Evolutionary conservation across 345 rosid species (phyloP).

Genomic region (Acer saccharum): DNA sequence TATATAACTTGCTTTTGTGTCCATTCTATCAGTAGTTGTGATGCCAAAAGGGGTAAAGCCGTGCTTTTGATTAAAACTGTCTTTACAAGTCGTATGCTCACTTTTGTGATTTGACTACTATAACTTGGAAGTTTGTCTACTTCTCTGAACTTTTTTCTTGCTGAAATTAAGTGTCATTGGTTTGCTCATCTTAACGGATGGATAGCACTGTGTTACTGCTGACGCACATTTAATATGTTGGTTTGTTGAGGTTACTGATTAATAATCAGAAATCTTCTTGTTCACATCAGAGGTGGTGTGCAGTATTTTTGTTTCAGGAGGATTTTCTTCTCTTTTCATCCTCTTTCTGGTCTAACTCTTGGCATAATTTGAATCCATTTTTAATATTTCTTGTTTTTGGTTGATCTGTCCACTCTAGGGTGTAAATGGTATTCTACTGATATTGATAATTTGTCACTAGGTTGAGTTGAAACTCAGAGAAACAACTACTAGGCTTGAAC

Average conservation of each 20-base stretch:
- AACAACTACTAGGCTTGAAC: conserved; percentile 68
- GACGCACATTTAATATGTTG: not conserved
- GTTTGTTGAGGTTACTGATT: no score
- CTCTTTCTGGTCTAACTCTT: no score
- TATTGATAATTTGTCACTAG: conserved; percentile 28
- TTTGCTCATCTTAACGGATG: not conserved
- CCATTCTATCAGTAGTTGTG: not conserved
- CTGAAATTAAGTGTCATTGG: not conserved
- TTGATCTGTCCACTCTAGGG: not conserved
- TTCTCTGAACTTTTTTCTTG: not conserved
- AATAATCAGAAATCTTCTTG: not conserved
- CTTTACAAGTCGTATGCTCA: not conserved
- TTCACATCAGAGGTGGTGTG: not conserved
- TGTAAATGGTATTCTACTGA: not conserved
- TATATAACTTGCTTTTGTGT: not conserved
- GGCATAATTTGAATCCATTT: not conserved
- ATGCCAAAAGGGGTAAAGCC: not conserved
- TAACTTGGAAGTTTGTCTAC: not conserved
- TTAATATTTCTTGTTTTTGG: not conserved
- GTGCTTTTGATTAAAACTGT: not conserved
- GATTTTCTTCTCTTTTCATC: no score
- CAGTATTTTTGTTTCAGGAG: no score
- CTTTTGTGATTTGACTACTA: not conserved
- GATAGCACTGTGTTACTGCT: not conserved
- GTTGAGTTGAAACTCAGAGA: conserved; percentile 82